Evolutionary conservation across 176 grass and related monocot genomes (phyloP).

Genomic region (Carex scoparia): DNA sequence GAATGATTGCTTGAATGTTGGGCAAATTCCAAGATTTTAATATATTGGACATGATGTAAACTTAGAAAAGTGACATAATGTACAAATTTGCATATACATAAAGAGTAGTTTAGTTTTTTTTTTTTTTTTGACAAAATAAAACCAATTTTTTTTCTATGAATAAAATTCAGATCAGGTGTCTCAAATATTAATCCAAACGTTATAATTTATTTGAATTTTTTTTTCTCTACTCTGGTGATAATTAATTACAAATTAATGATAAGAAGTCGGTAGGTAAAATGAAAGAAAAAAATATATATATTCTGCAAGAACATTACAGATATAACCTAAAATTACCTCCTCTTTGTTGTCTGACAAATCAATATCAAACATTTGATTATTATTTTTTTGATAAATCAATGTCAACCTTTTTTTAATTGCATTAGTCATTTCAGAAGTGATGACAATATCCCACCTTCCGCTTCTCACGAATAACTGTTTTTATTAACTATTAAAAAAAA

Average conservation of each 20-base stretch:
- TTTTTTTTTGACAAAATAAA: background rate
- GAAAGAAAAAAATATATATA: background rate
- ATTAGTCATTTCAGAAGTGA: too few species aligned
- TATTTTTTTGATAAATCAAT: background rate
- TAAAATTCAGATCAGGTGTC: background rate
- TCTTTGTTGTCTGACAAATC: background rate
- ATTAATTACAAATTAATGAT: background rate
- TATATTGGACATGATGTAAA: background rate
- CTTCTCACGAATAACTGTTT: too few species aligned
- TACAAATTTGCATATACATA: background rate
- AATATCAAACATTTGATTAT: background rate
- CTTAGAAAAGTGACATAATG: background rate
- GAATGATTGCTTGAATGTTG: conserved; percentile 10
- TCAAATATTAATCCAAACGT: background rate
- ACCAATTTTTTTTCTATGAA: background rate
- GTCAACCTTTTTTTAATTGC: background rate
- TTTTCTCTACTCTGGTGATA: background rate
- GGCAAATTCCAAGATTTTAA: background rate
- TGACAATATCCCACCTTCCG: too few species aligned
- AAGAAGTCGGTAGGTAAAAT: too few species aligned
- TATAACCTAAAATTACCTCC: background rate
- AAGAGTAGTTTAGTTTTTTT: background rate
- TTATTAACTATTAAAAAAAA: too few species aligned
- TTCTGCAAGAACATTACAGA: background rate
- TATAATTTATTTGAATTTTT: background rate